Evolutionary conservation across 257 asterid genomes (phyloP), one percentile per base, ranked within the genome.

Genomic region (Solanum virginianum): DNA sequence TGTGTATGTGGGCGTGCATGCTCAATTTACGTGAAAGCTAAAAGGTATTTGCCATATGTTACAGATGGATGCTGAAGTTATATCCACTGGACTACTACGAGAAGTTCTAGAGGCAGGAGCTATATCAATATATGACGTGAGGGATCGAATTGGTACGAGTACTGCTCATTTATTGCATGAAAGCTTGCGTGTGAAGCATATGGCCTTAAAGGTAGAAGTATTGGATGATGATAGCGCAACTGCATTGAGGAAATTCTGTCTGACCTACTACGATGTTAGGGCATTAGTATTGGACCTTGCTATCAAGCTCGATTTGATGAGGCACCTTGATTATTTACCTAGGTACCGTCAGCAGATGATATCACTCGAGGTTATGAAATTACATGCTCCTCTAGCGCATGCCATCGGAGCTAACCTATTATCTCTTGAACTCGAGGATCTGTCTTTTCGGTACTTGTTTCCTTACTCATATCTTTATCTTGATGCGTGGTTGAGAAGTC

Each of bases 1-100:
- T 32, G 70, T 56, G 54, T 29, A 5, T 16, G 20, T 56, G 20
- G 17, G 16, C n/a, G 54, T 71, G 53, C 51, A 32, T 24, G 41
- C 82, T 68, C 66, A 65, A 18, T 62, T 32, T 72, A 45, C 22
- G 6, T 20, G 60, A 82, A 53, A 45, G 56, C 32, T 62, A 82
- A 77, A 60, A 82, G 41, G 68, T 60, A 62, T 47, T n/a, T 89
- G 47, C 63, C 68, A 83, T 86, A 0, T 82, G 29, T 63, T 43
- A 45, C 92, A 95, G 98, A 96, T 94, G 99, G 99, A 96, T 89
- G 98, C 98, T 2, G 97, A 96, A 87, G 97, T 95, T 85, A 94
- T 96, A 69, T 93, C 97, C 68, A 98, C 98, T 60, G 99, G 94
- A 74, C 84, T 96, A 49, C 90, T 96, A 74, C 87, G 94, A 87